A percentile compares a stretch with the other conserved stretches of the same genome.
Evolutionary conservation across 257 asterid genomes (phyloP).

Genomic region (Scutellaria galericulata): DNA sequence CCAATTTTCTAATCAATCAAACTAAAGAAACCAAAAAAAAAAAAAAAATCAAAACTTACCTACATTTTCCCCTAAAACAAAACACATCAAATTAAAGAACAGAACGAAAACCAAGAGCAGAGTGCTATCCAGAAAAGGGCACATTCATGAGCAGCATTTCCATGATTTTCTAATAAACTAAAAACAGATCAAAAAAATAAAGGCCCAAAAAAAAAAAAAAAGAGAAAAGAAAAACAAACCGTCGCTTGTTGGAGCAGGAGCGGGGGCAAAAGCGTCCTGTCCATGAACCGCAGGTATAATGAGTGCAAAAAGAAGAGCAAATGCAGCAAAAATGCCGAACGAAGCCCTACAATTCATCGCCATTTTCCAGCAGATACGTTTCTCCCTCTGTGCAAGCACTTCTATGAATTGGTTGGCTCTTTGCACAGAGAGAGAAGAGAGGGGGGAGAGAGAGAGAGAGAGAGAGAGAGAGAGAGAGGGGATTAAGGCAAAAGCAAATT

Average conservation of each 20-base stretch:
- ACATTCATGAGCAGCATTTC: background rate
- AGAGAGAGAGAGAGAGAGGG: constrained; percentile 12
- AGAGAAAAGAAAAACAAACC: constrained; percentile 42
- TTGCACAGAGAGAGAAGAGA: constrained; percentile 33
- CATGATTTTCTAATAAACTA: background rate
- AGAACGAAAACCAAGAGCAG: background rate
- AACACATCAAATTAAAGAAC: background rate
- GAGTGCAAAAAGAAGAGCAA: constrained; percentile 50
- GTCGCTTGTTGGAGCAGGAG: constrained; percentile 73
- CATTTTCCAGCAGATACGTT: constrained; percentile 36
- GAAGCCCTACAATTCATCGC: constrained; percentile 43
- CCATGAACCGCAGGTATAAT: constrained; percentile 56
- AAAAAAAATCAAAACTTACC: background rate
- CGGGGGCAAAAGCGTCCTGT: constrained; percentile 60
- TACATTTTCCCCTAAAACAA: background rate
- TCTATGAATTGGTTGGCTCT: constrained; percentile 18
- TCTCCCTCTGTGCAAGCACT: constrained; percentile 39
- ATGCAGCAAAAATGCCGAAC: constrained; percentile 45
- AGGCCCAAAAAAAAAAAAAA: background rate
- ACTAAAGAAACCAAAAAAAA: background rate
- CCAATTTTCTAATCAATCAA: background rate
- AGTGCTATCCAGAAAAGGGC: background rate
- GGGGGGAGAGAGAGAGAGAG: constrained; percentile 37
- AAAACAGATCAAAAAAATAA: background rate
- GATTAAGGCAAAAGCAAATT: constrained; percentile 23